Percentiles rank a stretch among this genome's conserved stretches.
phyloP scores from a whole-genome alignment of 1,284 basidiomycete species.

The Marasmius sp. region DNA sequence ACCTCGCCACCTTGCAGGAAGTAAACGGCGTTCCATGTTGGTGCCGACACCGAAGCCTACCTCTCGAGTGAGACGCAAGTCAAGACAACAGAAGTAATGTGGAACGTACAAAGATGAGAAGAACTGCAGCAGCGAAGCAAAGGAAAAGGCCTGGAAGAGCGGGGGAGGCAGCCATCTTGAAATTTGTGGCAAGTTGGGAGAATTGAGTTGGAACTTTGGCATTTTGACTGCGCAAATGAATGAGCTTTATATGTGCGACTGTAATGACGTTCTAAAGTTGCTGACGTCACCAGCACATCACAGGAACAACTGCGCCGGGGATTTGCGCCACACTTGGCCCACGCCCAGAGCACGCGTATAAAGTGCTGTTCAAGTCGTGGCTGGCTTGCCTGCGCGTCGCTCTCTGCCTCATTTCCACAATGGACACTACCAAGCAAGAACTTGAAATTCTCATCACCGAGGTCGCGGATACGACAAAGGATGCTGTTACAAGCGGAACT shows the following conservation, averaged over 20 bases:
- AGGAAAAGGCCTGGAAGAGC: slow-evolving; percentile 46
- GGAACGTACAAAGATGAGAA: slow-evolving; percentile 63
- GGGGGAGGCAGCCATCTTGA: slow-evolving; percentile 33
- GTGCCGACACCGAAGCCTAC: slow-evolving; percentile 63
- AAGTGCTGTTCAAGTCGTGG: no score
- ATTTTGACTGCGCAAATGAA: not conserved
- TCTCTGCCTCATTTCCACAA: not conserved
- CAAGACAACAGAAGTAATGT: slow-evolving; percentile 1
- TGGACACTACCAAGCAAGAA: not conserved
- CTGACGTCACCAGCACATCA: no score
- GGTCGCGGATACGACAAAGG: slow-evolving; percentile 10
- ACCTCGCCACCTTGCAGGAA: slow-evolving; percentile 55
- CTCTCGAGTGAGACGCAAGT: not conserved
- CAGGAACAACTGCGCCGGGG: no score
- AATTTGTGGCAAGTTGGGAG: not conserved
- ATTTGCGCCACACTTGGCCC: no score
- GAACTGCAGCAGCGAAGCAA: slow-evolving; percentile 61
- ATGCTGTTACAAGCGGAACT: slow-evolving; percentile 31
- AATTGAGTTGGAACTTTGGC: not conserved
- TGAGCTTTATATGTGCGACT: no score
- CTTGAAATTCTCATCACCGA: not conserved
- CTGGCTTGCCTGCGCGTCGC: not conserved
- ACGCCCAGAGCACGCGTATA: no score
- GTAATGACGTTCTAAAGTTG: no score
- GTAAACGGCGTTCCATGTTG: slow-evolving; percentile 70